Evolutionary conservation across 2,329 filamentous ascomycete species (phyloP).

Genomic region (Alternaria dauci): DNA sequence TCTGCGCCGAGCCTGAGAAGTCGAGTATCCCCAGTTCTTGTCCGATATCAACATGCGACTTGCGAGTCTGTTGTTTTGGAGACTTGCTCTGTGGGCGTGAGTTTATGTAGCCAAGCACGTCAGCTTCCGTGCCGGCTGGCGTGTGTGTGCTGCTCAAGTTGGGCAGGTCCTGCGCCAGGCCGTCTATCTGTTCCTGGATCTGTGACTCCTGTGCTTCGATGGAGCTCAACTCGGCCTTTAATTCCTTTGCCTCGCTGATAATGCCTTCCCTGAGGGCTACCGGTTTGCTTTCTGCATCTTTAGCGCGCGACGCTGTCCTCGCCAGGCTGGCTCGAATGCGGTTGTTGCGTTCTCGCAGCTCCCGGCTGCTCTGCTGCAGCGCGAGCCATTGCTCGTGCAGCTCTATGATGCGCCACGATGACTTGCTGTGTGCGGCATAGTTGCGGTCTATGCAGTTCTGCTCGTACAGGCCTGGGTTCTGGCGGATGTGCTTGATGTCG

Average conservation of each 20-base stretch:
- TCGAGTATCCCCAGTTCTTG: slow-evolving; percentile 87
- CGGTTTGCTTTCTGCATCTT: slow-evolving; percentile 40
- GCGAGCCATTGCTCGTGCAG: slow-evolving; percentile 57
- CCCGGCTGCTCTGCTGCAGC: slow-evolving; percentile 67
- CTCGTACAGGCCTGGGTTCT: slow-evolving; percentile 80
- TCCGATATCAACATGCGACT: slow-evolving; percentile 87
- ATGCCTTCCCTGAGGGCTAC: slow-evolving; percentile 60
- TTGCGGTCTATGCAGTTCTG: slow-evolving; percentile 87
- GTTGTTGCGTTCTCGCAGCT: slow-evolving; percentile 73
- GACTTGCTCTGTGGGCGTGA: slow-evolving; percentile 61
- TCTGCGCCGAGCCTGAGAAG: slow-evolving; percentile 80
- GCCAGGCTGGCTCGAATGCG: slow-evolving; percentile 63
- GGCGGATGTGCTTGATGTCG: slow-evolving; percentile 89
- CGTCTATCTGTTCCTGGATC: slow-evolving; percentile 72
- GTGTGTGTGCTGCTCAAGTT: slow-evolving; percentile 84
- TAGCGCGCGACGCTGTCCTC: slow-evolving; percentile 50
- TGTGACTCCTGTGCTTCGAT: slow-evolving; percentile 70
- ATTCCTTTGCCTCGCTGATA: slow-evolving; percentile 67
- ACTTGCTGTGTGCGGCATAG: slow-evolving; percentile 67
- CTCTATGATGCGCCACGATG: slow-evolving; percentile 63
- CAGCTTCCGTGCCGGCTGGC: slow-evolving; percentile 72
- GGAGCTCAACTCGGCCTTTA: slow-evolving; percentile 69
- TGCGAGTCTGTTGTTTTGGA: slow-evolving; percentile 60
- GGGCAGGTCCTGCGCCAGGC: slow-evolving; percentile 79
- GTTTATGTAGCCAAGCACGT: slow-evolving; percentile 81